Percentiles rank a stretch among this genome's conserved stretches.
These are phyloP conservation scores for Aspergillus carbonarius DNA, from an alignment of 2,329 filamentous ascomycete species.

Conservation along the genomic window DNA sequence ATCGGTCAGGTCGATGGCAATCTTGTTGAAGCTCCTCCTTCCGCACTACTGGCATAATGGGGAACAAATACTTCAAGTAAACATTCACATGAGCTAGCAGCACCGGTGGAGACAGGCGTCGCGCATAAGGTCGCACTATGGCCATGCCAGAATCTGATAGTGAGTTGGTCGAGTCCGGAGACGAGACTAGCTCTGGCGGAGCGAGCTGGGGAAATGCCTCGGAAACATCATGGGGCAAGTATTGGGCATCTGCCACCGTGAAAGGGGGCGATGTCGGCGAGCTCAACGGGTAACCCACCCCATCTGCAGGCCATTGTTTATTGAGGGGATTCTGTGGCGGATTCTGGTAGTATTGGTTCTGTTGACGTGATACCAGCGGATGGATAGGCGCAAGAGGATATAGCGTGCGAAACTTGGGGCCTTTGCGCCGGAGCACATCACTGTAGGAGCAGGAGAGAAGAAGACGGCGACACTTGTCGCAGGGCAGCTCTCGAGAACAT, in stretches of 20 bases:
- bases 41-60: conserved; percentile 46
- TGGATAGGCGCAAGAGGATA: conserved; percentile 40
- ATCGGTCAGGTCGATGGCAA: conserved; percentile 55
- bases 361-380: conserved; percentile 27
- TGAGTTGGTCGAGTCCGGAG: conserved; percentile 35
- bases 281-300: conserved; percentile 21
- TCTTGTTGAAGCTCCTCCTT: conserved; percentile 35
- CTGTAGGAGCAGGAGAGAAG: conserved; percentile 42
- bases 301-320: conserved; percentile 21
- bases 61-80: conserved; percentile 44
- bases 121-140: conserved; percentile 16
- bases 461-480: conserved; percentile 41
- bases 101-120: conserved; percentile 34
- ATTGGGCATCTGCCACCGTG: conserved; percentile 25
- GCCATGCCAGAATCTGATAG: conserved; percentile 27
- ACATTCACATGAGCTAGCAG: conserved; percentile 42
- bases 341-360: conserved; percentile 15
- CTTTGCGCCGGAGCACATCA: conserved; percentile 39
- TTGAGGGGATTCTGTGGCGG: conserved; percentile 17
- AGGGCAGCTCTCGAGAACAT: conserved; percentile 42
- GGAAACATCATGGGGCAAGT: conserved; percentile 22
- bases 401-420: conserved; percentile 40
- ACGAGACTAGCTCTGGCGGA: conserved; percentile 33
- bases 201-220: conserved; percentile 31
- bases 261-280: conserved; percentile 30